A percentile compares a stretch with the other conserved stretches of the same genome.
phyloP scores from a whole-genome alignment of 441 rosid species.

The Populus hybrid region DNA sequence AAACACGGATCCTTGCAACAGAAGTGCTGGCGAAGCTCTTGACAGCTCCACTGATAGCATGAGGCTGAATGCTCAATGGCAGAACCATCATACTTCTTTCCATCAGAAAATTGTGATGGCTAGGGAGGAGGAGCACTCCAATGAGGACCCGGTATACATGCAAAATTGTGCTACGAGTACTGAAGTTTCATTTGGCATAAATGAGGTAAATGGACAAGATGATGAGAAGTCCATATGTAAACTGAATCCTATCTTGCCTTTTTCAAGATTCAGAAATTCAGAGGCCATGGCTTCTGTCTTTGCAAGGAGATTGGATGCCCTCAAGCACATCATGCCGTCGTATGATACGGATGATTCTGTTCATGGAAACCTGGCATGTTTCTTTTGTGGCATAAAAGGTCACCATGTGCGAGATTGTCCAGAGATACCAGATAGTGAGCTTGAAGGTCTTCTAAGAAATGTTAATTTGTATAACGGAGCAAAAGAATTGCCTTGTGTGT shows the following conservation, averaged over 20 bases:
- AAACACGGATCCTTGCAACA: conserved; percentile 21
- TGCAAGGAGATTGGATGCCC: conserved; percentile 75
- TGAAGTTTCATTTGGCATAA: conserved; percentile 35
- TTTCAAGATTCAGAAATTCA: conserved; percentile 40
- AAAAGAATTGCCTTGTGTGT: conserved; percentile 43
- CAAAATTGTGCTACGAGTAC: conserved; percentile 21
- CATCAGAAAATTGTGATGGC: conserved; percentile 16
- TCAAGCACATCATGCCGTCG: conserved; percentile 48
- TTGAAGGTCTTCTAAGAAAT: conserved; percentile 49
- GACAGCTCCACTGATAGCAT: conserved; percentile 29
- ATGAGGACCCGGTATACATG: conserved; percentile 17
- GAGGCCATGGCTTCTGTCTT: conserved; percentile 65
- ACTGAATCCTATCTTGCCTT: conserved; percentile 31
- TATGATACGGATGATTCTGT: conserved; percentile 33
- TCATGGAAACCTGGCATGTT: conserved; percentile 38
- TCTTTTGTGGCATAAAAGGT: conserved; percentile 74
- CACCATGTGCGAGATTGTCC: conserved; percentile 61
- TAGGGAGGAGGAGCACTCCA: conserved; percentile 14
- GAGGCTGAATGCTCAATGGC: conserved; percentile 21
- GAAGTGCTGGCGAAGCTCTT: conserved; percentile 16
- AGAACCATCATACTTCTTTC: conserved; percentile 21
- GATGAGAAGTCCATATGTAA: conserved; percentile 31
- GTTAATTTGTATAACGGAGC: conserved; percentile 33
- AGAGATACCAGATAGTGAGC: conserved; percentile 55
- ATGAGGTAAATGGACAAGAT: conserved; percentile 22